These are phyloP conservation scores for Monosporascus ibericus DNA, from an alignment of 2,329 filamentous ascomycete genomes.

Conservation along the genomic window DNA sequence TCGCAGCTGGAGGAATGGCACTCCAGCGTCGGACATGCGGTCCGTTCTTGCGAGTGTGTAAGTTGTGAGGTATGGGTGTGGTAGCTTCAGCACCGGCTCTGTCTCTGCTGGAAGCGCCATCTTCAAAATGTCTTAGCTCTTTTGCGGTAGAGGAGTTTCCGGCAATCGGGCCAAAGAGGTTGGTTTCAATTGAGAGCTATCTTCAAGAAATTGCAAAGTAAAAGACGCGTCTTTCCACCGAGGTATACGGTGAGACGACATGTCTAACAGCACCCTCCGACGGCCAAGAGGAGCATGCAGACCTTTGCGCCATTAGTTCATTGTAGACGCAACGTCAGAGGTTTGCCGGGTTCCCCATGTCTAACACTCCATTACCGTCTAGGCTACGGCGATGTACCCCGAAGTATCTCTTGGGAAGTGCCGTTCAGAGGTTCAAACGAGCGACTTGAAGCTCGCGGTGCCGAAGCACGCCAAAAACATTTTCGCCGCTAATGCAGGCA, in stretches of 20 bases:
- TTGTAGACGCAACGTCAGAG: background rate
- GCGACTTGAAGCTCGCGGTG: background rate
- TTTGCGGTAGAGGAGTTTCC: background rate
- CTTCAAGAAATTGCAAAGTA: background rate
- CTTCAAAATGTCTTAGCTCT: constrained; percentile 13
- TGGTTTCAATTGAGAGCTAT: constrained; percentile 10
- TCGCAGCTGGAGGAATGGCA: constrained; percentile 32
- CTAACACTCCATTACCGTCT: background rate
- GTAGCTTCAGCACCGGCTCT: constrained; percentile 40
- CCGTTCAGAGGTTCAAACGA: background rate
- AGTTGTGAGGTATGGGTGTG: constrained; percentile 42
- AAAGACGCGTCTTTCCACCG: background rate
- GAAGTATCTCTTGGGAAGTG: constrained; percentile 4
- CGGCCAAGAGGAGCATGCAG: background rate
- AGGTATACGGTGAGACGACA: background rate
- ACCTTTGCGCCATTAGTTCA: background rate
- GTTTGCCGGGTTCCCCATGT: background rate
- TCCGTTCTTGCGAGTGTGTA: constrained; percentile 34
- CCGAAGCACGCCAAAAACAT: constrained; percentile 14
- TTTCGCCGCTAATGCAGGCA: constrained; percentile 18
- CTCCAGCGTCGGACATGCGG: constrained; percentile 16
- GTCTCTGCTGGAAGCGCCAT: constrained; percentile 15
- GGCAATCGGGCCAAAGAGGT: background rate
- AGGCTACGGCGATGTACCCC: constrained; percentile 6
- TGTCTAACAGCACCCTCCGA: background rate